Evolutionary conservation across 805 yeast genomes (phyloP), one percentile per base, ranked within the genome.

Genomic region (Priceomyces melissophilus): DNA sequence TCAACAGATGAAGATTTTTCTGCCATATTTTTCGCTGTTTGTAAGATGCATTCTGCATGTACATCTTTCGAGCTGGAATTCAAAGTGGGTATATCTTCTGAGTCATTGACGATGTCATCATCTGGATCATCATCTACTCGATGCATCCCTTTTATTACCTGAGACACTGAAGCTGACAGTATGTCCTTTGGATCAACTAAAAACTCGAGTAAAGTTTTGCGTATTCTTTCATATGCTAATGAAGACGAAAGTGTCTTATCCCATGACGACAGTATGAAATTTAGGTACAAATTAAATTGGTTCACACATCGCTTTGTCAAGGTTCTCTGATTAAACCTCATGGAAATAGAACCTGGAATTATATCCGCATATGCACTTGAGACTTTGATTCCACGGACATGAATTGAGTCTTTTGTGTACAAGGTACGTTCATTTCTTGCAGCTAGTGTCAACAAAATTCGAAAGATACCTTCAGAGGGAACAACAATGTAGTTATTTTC

Each of bases 391-490:
- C 57, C 57, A 8, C 49, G 61, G 30, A 52, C 41, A 11, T 37
- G 37, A 10, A 49, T 38, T 13, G 49, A 14, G n/a, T 45, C 46
- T 14, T 47, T 46, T 10, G 60, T 52, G 56, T 59, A 61, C 40
- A 61, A 60, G 25, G 53, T 47, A 3, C 40, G 46, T 9, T 63
- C 57, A 32, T 53, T 42, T 30, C 70, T 49, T 0, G 64, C 48
- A 1, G 64, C 60, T 25, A 68, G 40, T 2, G 73, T 65, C 23
- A 66, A 40, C 15, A 69, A 39, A 5, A 68, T 46, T 6, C 63
- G 55, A 12, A 65, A 43, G 9, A 62, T 39, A 35, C 52, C 45
- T 7, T 40, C 34, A 3, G 67, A 56, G 3, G 70, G 70, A n/a
- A 57, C 48, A 8, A 34, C 39, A 40, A 54, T 29, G 15, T 39